Conservation (phyloP, 192 early-diverging fungal species). For the Umbelopsis isabellina region DNA sequence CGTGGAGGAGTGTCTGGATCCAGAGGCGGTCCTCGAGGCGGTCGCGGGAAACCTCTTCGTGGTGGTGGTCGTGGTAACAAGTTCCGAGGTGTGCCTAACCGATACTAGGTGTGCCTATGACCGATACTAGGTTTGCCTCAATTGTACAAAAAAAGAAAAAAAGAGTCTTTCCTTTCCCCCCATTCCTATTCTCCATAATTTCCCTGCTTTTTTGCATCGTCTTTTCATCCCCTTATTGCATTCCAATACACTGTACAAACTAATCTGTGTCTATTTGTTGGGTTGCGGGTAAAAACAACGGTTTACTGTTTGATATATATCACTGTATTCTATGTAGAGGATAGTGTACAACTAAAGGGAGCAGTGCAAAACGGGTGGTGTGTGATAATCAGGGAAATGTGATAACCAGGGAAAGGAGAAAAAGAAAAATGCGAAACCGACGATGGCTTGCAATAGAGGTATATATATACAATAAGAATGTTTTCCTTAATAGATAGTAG, state of each 20-base stretch:
- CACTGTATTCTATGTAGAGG: too few species aligned
- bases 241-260: constrained; percentile 8
- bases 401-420: background rate
- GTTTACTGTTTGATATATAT: too few species aligned
- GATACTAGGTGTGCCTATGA: background rate
- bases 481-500: background rate
- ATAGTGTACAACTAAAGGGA: too few species aligned
- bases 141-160: background rate
- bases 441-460: background rate
- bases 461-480: constrained; percentile 14
- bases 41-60: constrained; percentile 1
- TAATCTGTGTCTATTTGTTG: background rate
- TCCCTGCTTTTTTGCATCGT: background rate
- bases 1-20: constrained; percentile 1
- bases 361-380: too few species aligned
- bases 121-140: background rate
- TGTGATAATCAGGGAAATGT: too few species aligned
- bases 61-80: constrained; percentile 15
- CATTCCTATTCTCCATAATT: background rate
- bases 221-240: background rate
- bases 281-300: background rate
- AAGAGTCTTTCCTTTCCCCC: background rate
- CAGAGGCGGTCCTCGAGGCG: background rate
- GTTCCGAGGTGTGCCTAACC: constrained; percentile 3
- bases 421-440: background rate